These are phyloP conservation scores for Penicillium decumbens DNA, from an alignment of 2,329 filamentous ascomycete genomes.

Conservation along the genomic window DNA sequence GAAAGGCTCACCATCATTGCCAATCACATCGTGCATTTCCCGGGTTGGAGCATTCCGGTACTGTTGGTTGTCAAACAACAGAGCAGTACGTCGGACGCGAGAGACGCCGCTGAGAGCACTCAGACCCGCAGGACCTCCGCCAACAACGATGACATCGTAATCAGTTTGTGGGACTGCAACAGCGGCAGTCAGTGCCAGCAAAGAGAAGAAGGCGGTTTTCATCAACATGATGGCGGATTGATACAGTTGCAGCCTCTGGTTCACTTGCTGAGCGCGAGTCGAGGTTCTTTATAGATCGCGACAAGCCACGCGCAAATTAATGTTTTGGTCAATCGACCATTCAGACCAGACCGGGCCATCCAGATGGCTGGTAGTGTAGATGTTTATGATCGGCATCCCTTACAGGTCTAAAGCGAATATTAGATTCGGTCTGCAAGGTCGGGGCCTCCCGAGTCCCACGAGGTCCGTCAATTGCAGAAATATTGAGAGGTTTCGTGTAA, in stretches of 20 bases:
- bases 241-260: background rate
- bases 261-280: background rate
- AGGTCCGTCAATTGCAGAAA: background rate
- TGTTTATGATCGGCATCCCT: background rate
- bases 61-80: conserved; percentile 55
- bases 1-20: conserved; percentile 49
- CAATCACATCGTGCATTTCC: conserved; percentile 58
- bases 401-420: background rate
- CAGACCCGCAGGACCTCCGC: conserved; percentile 55
- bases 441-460: background rate
- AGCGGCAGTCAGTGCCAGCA: background rate
- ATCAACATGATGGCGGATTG: background rate
- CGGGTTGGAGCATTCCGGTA: conserved; percentile 56
- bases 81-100: conserved; percentile 51
- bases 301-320: background rate
- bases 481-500: background rate
- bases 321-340: background rate
- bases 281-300: background rate
- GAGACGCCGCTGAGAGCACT: conserved; percentile 52
- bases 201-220: background rate
- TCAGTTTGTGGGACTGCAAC: conserved; percentile 14
- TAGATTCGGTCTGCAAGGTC: background rate
- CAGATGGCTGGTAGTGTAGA: background rate
- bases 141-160: conserved; percentile 55
- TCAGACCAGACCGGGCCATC: background rate